These are phyloP conservation scores for Metroxylon sagu DNA, from an alignment of 176 grass and related monocot genomes.

Conservation along the genomic window DNA sequence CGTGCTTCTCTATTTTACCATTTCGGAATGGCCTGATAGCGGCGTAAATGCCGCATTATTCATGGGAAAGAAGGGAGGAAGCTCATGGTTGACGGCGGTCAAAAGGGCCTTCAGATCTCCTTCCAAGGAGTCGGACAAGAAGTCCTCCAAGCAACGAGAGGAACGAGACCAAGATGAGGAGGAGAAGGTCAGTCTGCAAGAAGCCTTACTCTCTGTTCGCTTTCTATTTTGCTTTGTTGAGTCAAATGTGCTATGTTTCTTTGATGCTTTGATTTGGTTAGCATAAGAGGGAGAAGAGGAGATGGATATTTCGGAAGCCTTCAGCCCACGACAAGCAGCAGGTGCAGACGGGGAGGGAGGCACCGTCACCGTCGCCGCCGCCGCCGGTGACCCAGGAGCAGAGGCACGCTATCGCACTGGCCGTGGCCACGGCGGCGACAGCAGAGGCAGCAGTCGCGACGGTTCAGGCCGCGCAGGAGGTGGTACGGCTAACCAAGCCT, in stretches of 20 bases:
- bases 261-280: neutral
- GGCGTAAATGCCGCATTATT: no score
- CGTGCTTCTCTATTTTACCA: no score
- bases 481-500: slow-evolving; percentile 44
- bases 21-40: no score
- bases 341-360: neutral
- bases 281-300: slow-evolving; percentile 57
- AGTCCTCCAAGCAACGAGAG: slow-evolving; percentile 30
- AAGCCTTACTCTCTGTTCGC: neutral
- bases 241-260: no score
- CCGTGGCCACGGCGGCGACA: no score
- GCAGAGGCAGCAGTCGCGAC: no score
- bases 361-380: neutral
- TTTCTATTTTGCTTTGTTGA: neutral
- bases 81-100: slow-evolving; percentile 92
- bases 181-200: slow-evolving; percentile 14
- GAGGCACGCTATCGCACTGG: slow-evolving; percentile 57
- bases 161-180: slow-evolving; percentile 28
- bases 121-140: slow-evolving; percentile 67
- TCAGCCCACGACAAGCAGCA: slow-evolving; percentile 26
- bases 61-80: slow-evolving; percentile 81
- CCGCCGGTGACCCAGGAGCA: slow-evolving; percentile 58
- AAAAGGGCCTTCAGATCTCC: slow-evolving; percentile 89
- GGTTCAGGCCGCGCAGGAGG: no score
- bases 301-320: slow-evolving; percentile 79